Evolutionary conservation across 192 early-diverging fungal genomes (phyloP).

Genomic region (Cladochytrium replicatum): DNA sequence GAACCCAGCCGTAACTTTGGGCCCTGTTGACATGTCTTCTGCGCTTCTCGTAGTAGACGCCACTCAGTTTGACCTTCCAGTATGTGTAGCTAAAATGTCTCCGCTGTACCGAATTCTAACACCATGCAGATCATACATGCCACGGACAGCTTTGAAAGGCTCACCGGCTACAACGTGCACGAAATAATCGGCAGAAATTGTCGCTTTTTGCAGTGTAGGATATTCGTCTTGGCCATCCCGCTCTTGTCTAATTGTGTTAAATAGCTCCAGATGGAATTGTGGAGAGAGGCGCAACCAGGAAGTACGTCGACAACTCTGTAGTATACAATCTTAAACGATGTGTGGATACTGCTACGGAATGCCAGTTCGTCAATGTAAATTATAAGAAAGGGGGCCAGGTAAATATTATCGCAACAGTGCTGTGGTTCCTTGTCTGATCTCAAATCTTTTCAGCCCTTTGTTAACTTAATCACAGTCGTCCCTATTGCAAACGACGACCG

Average conservation of each 20-base stretch:
- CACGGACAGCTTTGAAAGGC: slow-evolving; percentile 41
- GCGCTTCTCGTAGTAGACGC: slow-evolving; percentile 52
- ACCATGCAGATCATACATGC: slow-evolving; percentile 52
- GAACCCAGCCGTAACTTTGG: slow-evolving; percentile 47
- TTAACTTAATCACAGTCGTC: slow-evolving; percentile 57
- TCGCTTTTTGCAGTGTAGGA: slow-evolving; percentile 36
- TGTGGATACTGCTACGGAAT: slow-evolving; percentile 38
- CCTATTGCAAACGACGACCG: slow-evolving; percentile 31
- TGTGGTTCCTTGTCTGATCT: not conserved
- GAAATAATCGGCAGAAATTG: slow-evolving; percentile 40
- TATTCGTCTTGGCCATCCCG: no score
- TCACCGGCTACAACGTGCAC: slow-evolving; percentile 38
- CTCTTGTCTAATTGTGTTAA: no score
- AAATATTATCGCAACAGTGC: not conserved
- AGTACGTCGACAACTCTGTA: slow-evolving; percentile 44
- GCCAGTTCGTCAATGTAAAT: slow-evolving; percentile 51
- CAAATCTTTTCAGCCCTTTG: slow-evolving; percentile 32
- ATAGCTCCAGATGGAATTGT: slow-evolving; percentile 40
- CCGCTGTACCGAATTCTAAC: no score
- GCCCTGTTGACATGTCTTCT: slow-evolving; percentile 47
- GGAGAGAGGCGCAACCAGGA: slow-evolving; percentile 30
- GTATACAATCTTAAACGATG: slow-evolving; percentile 43
- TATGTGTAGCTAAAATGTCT: no score
- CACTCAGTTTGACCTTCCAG: slow-evolving; percentile 44
- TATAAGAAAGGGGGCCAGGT: slow-evolving; percentile 55